Evolutionary conservation across 177 flowering plant genomes (phyloP).

Genomic region (Telopea speciosissima): DNA sequence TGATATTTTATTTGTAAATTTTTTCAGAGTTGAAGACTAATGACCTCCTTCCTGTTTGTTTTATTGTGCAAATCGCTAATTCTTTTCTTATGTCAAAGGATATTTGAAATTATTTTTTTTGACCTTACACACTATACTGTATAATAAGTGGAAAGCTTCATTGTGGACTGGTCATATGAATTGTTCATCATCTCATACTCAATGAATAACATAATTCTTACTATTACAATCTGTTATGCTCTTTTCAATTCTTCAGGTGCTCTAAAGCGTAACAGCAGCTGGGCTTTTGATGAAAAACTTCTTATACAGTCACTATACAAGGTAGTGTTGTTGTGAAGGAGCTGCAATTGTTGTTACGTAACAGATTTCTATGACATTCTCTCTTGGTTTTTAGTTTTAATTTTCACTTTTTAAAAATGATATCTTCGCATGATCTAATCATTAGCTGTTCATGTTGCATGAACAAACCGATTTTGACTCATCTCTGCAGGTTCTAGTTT

Average conservation of each 20-base stretch:
- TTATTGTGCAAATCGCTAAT: not conserved
- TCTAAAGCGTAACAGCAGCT: conserved; percentile 70
- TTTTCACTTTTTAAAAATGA: not conserved
- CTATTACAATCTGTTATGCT: not conserved
- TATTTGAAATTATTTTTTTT: no score
- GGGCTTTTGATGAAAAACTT: conserved; percentile 88
- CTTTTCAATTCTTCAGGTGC: conserved; percentile 38
- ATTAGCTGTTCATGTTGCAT: not conserved
- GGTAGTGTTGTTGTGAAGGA: conserved; percentile 29
- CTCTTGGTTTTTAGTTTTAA: no score
- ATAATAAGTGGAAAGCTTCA: not conserved
- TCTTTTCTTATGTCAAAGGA: not conserved
- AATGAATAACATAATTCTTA: not conserved
- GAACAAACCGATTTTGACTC: conserved; percentile 4
- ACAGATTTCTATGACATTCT: not conserved
- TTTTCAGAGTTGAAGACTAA: not conserved
- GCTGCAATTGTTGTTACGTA: not conserved
- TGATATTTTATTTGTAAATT: not conserved
- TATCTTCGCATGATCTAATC: not conserved
- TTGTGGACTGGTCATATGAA: not conserved
- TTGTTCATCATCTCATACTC: not conserved
- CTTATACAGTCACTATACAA: conserved; percentile 81
- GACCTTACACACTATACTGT: not conserved
- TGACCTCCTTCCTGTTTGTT: not conserved
- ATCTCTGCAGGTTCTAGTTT: conserved; percentile 56